Evolutionary conservation across 352 stramenopile species (phyloP).

Genomic region (Labyrinthula sp.): DNA sequence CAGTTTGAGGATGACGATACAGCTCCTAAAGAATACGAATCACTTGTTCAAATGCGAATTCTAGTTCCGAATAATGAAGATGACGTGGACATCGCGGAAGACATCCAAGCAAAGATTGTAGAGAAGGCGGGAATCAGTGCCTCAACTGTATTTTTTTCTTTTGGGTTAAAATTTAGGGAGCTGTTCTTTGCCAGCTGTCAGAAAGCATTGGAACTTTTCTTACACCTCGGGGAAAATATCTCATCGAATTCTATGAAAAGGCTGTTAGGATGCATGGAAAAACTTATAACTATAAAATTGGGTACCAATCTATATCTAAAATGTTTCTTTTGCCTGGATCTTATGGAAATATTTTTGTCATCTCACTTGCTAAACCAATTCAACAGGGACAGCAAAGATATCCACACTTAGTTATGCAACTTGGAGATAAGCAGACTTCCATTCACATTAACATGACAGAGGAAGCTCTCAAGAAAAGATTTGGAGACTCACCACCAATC

Average conservation of each 20-base stretch:
- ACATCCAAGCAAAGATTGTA: conserved; percentile 49
- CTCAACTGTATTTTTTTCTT: no score
- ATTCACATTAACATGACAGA: conserved; percentile 32
- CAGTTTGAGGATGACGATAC: conserved; percentile 95
- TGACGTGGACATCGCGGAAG: conserved; percentile 42
- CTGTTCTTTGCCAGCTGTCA: conserved; percentile 87
- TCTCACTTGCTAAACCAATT: conserved; percentile 92
- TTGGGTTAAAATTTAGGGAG: no score
- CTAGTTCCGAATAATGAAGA: conserved; percentile 63
- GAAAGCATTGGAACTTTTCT: conserved; percentile 89
- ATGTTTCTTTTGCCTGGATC: conserved; percentile 89
- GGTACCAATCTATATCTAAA: conserved; percentile 95
- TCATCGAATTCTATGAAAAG: conserved; percentile 84
- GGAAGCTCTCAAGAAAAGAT: conserved; percentile 84
- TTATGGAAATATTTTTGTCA: conserved; percentile 87
- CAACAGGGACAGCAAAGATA: conserved; percentile 94
- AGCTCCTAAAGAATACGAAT: conserved; percentile 69
- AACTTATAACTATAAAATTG: conserved; percentile 38
- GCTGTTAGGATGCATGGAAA: conserved; percentile 78
- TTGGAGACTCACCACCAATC: conserved; percentile 81
- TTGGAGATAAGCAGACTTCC: conserved; percentile 31
- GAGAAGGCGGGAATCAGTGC: conserved; percentile 46
- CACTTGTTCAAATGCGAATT: conserved; percentile 79
- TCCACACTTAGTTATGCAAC: conserved; percentile 88
- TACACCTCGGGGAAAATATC: conserved; percentile 85